A percentile compares a stretch with the other conserved stretches of the same genome.
Evolutionary conservation across 2,329 filamentous ascomycete genomes (phyloP).

Genomic region (Ilyonectria sp.): DNA sequence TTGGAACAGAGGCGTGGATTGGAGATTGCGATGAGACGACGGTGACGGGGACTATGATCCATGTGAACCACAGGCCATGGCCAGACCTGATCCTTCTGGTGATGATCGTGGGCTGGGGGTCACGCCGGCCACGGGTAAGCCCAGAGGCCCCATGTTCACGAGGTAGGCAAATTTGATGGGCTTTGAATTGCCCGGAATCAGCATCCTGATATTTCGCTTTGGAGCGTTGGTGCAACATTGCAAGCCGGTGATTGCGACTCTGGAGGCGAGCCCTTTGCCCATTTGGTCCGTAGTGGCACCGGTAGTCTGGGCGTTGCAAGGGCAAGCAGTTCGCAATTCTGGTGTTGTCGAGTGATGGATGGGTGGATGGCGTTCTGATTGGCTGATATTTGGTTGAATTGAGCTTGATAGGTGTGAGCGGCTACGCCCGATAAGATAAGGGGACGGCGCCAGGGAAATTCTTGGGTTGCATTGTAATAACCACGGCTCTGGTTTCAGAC

Average conservation of each 20-base stretch:
- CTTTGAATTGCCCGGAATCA: constrained; percentile 11
- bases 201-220: constrained; percentile 12
- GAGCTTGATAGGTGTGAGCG: constrained; percentile 12
- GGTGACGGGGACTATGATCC: constrained; percentile 21
- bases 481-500: constrained; percentile 11
- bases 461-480: constrained; percentile 37
- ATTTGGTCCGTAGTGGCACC: constrained; percentile 12
- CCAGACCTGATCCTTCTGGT: neutral
- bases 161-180: constrained; percentile 15
- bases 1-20: constrained; percentile 33
- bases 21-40: constrained; percentile 40
- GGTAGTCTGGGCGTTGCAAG: constrained; percentile 17
- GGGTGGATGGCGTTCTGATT: constrained; percentile 31
- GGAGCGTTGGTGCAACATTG: constrained; percentile 10
- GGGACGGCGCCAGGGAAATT: constrained; percentile 35
- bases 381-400: constrained; percentile 20
- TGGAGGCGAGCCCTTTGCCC: constrained; percentile 7
- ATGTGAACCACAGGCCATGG: constrained; percentile 19
- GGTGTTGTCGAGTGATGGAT: constrained; percentile 8
- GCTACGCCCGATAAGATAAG: constrained; percentile 48
- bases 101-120: constrained; percentile 26
- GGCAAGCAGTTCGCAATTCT: constrained; percentile 5
- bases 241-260: constrained; percentile 8
- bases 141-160: constrained; percentile 11
- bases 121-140: constrained; percentile 4